phyloP scores from a whole-genome alignment of 495 filamentous ascomycete species.

The Penicillium mononematosum region DNA sequence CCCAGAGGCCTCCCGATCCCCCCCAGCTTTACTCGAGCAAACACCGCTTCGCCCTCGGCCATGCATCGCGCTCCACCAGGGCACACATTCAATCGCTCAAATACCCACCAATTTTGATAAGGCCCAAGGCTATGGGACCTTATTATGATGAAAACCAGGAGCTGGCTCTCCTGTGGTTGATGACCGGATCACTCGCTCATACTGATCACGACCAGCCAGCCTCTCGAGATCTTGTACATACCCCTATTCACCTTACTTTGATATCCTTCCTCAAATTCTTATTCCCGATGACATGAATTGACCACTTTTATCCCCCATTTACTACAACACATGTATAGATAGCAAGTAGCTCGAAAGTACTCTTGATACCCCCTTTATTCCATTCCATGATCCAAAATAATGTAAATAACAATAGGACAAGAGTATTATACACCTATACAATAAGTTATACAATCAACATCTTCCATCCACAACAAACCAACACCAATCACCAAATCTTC shows the following conservation, averaged over 20 bases:
- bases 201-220: conserved; percentile 25
- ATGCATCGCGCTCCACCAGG: conserved; percentile 30
- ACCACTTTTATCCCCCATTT: not conserved
- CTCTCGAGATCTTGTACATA: conserved; percentile 26
- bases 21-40: conserved; percentile 23
- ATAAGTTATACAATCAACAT: not conserved
- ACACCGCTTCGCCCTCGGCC: conserved; percentile 24
- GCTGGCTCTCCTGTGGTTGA: conserved; percentile 27
- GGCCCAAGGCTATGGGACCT: not conserved
- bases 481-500: conserved; percentile 71
- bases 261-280: conserved; percentile 6
- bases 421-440: not conserved
- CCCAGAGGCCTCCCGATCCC: conserved; percentile 9
- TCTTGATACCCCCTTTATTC: not conserved
- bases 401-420: not conserved
- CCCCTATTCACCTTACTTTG: conserved; percentile 7
- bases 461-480: not conserved
- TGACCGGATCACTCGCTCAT: conserved; percentile 22
- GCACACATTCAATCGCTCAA: conserved; percentile 25
- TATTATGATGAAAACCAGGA: conserved; percentile 19
- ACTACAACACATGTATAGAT: not conserved
- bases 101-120: conserved; percentile 29
- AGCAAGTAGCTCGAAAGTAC: not conserved
- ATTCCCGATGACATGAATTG: conserved; percentile 1
- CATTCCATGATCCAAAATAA: not conserved